Percentiles rank a stretch among this genome's conserved stretches.
Evolutionary conservation across 2,329 filamentous ascomycete species (phyloP).

Genomic region (Grosmannia huntii): DNA sequence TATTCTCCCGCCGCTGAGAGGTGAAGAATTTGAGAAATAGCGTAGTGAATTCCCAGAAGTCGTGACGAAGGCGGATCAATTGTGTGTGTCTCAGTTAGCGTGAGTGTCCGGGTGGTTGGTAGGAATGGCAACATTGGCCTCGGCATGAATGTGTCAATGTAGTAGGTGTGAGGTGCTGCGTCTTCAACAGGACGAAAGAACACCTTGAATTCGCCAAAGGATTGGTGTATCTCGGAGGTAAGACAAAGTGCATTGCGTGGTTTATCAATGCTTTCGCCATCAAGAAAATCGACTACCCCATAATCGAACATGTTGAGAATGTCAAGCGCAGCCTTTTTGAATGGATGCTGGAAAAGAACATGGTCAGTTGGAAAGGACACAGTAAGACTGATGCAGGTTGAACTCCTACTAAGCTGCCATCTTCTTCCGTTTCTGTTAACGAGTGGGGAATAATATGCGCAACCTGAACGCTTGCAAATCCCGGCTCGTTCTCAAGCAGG

Average conservation of each 20-base stretch:
- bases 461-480: not conserved
- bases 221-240: not conserved
- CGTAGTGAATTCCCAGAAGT: not conserved
- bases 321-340: not conserved
- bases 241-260: not conserved
- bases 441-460: not conserved
- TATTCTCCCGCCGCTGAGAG: not conserved
- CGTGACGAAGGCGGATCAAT: not conserved
- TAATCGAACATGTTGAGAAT: not conserved
- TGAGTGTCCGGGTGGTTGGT: not conserved
- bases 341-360: not conserved
- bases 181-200: not conserved
- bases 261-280: not conserved
- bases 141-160: not conserved
- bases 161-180: not conserved
- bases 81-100: not conserved
- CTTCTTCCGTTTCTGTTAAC: not conserved
- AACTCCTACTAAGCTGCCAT: not conserved
- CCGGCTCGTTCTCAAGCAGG: too few relatives aligned
- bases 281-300: not conserved
- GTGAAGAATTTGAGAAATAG: not conserved
- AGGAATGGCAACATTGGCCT: not conserved
- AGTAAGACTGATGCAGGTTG: not conserved
- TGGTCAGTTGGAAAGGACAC: not conserved
- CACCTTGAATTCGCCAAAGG: not conserved